Evolutionary conservation across 306 rosid species (phyloP), one percentile per base, ranked within the genome.

Genomic region (Lablab purpureus): DNA sequence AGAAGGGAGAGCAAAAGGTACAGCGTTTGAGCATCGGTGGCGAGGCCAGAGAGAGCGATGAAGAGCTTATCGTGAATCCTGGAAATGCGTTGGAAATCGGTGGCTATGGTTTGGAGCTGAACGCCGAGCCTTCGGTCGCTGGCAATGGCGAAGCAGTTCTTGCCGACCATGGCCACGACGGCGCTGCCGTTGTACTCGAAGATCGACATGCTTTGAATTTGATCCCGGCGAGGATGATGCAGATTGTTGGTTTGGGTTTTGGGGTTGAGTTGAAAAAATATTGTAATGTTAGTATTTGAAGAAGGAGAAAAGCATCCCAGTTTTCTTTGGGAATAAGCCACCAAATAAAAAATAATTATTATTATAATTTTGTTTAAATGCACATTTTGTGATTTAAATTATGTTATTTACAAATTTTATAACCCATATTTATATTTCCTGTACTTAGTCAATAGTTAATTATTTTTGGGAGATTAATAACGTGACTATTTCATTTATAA

Each of bases 181-280:
- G 98, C 98, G 74, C 97, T 90, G 37, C 98, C 99, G 81, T 95
- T 95, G 85, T 95, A 95, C 90, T 95, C 99, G 82, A 89, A 91
- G 87, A 95, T 95, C 98, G 89, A 83, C 89, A 83, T 83, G 12
- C 40, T 74, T 17, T 15, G 4, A 30, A 21, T 18, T 78, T 49
- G 73, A 71, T 71, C 37, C 11, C 27, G 70, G 46, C 60, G 28
- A 18, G 4, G 62, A 55, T 21, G 41, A 30, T 32, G 70, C 46
- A 63, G 6, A 18, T 10, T 36, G n/a, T 65, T 62, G 8, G 22
- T 23, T 19, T 60, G 43, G 6, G 43, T 21, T n/a, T 28, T 60
- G 45, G 7, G 45, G n/a, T 19, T 65, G 37, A 36, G n/a, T 37
- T n/a, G n/a, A n/a, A 0, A 36, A 65, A 19, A n/a, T n/a, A n/a